Evolutionary conservation across 2,329 filamentous ascomycete species (phyloP), one percentile per base, ranked within the genome.

Genomic region (Clathrospora elynae): DNA sequence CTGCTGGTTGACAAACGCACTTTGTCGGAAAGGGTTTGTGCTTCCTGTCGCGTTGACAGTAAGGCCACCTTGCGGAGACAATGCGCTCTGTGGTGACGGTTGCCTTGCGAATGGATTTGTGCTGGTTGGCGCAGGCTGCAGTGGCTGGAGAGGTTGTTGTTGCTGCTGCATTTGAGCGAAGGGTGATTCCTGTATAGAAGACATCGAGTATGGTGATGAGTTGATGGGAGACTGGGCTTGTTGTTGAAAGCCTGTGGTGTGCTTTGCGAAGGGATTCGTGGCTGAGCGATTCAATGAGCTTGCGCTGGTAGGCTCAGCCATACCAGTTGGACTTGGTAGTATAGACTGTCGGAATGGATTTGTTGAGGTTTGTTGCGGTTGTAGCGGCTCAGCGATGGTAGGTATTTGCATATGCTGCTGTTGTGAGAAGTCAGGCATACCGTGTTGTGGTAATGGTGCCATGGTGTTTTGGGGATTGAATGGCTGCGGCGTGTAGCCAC

Each of bases 271-370:
- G 0, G 90, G 90, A 60, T 95, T 96, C 3, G 89, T 95, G 19
- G 86, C 85, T 62, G 88, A 85, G 20, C 84, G 82, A 38, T 72
- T 71, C 6, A 72, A 39, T 41, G 49, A 75, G 65, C 46, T 75
- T 68, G 37, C 58, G 35, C 59, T 60, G 4, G 61, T 64, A 6
- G 66, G 60, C 34, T 68, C 64, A 2, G 53, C 42, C 13, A 46
- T 30, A 22, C 55, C 55, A 17, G 54, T 48, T 18, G 53, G 39
- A 30, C 36, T 55, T 2, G 73, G 63, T 73, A 96, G 76, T 84
- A 92, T 92, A 1, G 92, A 96, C 64, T 90, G 87, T 28, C 93
- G 82, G 81, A 99, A 99, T 0, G 93, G 93, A 66, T 99, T 99
- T 6, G 90, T 96, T 14, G 77, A 84, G 59, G 67, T 84, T 81